Percentiles rank a stretch among this genome's conserved stretches.
Conservation (phyloP, 164 flowering plant species). For the Paratinospora sagittata region DNA sequence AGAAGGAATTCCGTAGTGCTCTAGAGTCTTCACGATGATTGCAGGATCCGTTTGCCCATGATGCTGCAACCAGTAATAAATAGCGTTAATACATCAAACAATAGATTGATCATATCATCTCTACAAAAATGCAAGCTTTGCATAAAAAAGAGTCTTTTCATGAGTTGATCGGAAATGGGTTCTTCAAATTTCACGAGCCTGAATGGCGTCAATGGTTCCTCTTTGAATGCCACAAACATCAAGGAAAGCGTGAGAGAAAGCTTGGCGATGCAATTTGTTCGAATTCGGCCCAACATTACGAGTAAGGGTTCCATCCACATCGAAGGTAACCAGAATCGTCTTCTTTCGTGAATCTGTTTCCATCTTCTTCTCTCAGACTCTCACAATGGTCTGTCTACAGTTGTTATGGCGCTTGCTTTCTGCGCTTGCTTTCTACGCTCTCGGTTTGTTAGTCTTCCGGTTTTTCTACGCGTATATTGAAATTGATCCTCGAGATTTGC, state of each 20-base stretch:
- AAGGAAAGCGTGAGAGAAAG: slow-evolving; percentile 28
- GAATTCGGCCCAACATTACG: slow-evolving; percentile 18
- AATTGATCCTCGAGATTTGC: too few species aligned
- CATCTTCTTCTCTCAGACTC: background rate
- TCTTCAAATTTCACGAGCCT: slow-evolving; percentile 8
- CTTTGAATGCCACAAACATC: slow-evolving; percentile 20
- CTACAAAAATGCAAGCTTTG: too few species aligned
- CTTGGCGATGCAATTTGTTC: slow-evolving; percentile 23
- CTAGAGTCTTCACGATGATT: slow-evolving; percentile 25
- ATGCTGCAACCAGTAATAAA: slow-evolving; percentile 21
- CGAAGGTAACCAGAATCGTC: slow-evolving; percentile 22
- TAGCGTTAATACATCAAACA: too few species aligned
- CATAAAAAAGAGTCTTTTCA: too few species aligned
- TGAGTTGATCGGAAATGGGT: too few species aligned
- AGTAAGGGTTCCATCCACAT: slow-evolving; percentile 26
- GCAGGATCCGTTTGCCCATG: slow-evolving; percentile 28
- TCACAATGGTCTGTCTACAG: too few species aligned
- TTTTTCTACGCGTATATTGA: too few species aligned
- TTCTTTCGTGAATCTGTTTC: too few species aligned
- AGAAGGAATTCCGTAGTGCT: slow-evolving; percentile 25
- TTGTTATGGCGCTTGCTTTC: too few species aligned
- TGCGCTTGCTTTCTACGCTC: background rate
- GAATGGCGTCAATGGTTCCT: slow-evolving; percentile 23
- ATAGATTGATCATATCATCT: too few species aligned
- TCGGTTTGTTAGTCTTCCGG: too few species aligned